Evolutionary conservation across 306 rosid species (phyloP).

Genomic region (Cucumis cinereus): DNA sequence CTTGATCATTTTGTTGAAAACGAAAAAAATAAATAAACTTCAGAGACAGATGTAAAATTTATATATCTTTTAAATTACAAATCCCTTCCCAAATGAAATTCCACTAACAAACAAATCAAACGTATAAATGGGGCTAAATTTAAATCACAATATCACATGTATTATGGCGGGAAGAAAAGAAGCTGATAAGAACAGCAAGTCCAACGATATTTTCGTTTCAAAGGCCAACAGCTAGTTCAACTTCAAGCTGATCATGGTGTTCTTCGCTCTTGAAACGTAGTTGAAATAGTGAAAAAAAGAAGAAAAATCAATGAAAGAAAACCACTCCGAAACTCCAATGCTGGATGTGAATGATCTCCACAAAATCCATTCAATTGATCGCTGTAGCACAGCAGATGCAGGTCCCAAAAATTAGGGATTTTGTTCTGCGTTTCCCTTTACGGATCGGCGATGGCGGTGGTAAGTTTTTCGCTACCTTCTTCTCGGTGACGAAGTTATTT

Average conservation of each 20-base stretch:
- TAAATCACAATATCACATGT: background rate
- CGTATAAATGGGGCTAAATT: background rate
- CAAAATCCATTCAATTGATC: conserved; percentile 21
- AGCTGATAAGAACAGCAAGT: background rate
- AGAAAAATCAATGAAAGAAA: background rate
- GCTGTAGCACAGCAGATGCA: conserved; percentile 78
- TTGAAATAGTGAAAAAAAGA: background rate
- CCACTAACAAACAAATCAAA: background rate
- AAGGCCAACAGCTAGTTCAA: background rate
- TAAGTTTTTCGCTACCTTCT: conserved; percentile 14
- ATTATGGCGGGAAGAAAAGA: background rate
- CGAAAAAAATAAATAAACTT: too few relatives aligned
- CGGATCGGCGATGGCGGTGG: conserved; percentile 29
- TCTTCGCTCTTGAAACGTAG: background rate
- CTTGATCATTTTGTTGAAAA: too few relatives aligned
- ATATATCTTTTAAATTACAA: background rate
- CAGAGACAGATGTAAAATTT: too few relatives aligned
- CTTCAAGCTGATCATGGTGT: background rate
- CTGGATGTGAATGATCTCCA: background rate
- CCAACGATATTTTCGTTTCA: too few relatives aligned
- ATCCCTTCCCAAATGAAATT: background rate
- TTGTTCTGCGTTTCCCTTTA: conserved; percentile 40
- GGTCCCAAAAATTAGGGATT: conserved; percentile 50
- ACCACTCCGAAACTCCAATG: background rate
- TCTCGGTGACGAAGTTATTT: conserved; percentile 5